Evolutionary conservation across 768 basidiomycete genomes (phyloP), one percentile per base, ranked within the genome.

Genomic region (Trametes maxima): DNA sequence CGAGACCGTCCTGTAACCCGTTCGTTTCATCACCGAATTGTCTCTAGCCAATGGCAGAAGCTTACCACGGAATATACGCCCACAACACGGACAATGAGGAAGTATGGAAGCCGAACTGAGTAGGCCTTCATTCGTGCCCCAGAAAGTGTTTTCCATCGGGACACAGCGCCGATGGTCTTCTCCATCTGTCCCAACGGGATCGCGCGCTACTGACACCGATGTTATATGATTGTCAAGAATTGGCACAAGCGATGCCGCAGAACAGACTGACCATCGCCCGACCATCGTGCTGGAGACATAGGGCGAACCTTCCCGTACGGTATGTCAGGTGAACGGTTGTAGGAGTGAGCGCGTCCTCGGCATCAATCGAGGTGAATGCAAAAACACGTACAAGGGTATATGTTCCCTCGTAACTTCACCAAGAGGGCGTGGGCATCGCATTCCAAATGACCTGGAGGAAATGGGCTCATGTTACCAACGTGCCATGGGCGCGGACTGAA

Each of bases 11-110:
- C 43, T 59, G 19, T 16, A 12, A 35, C 22, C n/a, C 54, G 54
- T 35, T 50, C 25, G 33, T 13, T 49, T 55, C 40, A 55, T 48
- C 43, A 24, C 54, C 53, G 60, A 55, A 6, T n/a, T 61, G 48
- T 25, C 28, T 14, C 60, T 40, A 55, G 21, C 60, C 60, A 61
- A 61, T 55, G 28, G 44, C 21, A 28, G 19, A 36, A 43, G 13
- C 21, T 43, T 35, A 21, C n/a, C n/a, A 24, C 35, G 14, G 40
- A 12, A n/a, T 42, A 12, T 43, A n/a, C n/a, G 13, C 53, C 53
- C 48, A 54, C 60, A 44, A 39, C 28, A 12, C 21, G 40, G 37
- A 50, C 47, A 36, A 52, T 40, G 46, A 40, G 5, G 12, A 24
- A 1, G 46, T 40, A 33, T 44, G 28, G 28, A 21, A 21, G 13